These are phyloP conservation scores for Punica granatum DNA, from an alignment of 345 rosid genomes.

Conservation along the genomic window DNA sequence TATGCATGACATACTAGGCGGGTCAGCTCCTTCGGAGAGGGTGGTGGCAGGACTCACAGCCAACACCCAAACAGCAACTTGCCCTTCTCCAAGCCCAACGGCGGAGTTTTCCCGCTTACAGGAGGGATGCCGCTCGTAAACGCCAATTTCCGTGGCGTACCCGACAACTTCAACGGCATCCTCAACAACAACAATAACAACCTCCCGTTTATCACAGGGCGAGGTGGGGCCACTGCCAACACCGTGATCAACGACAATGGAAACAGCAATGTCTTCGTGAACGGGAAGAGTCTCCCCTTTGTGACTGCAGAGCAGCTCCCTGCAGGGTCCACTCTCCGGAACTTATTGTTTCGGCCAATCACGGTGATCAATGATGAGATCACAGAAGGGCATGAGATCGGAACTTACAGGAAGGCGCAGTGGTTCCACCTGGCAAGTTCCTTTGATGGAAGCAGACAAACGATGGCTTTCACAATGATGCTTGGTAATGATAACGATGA, in stretches of 20 bases:
- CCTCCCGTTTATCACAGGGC: no score
- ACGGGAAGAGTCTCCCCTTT: background rate
- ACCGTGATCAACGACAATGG: background rate
- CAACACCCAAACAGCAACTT: constrained; percentile 60
- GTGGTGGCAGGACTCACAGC: constrained; percentile 63
- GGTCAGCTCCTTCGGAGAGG: constrained; percentile 60
- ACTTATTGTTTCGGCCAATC: constrained; percentile 78
- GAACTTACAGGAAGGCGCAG: constrained; percentile 77
- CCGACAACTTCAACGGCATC: no score
- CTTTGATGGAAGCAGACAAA: constrained; percentile 67
- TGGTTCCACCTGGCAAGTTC: constrained; percentile 85
- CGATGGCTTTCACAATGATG: constrained; percentile 77
- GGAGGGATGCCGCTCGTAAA: constrained; percentile 28
- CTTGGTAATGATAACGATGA: constrained; percentile 41
- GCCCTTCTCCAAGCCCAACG: constrained; percentile 79
- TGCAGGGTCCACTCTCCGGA: constrained; percentile 37
- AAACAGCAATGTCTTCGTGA: background rate
- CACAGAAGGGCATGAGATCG: constrained; percentile 59
- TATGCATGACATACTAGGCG: constrained; percentile 77
- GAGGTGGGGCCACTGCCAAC: no score
- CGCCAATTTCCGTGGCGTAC: no score
- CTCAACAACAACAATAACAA: no score
- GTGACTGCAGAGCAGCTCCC: constrained; percentile 42
- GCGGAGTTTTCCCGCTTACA: constrained; percentile 54
- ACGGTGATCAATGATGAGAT: constrained; percentile 73